Base-by-base conservation (phyloP, 2,329 filamentous ascomycete species). In the Sphaerulina populicola region DNA sequence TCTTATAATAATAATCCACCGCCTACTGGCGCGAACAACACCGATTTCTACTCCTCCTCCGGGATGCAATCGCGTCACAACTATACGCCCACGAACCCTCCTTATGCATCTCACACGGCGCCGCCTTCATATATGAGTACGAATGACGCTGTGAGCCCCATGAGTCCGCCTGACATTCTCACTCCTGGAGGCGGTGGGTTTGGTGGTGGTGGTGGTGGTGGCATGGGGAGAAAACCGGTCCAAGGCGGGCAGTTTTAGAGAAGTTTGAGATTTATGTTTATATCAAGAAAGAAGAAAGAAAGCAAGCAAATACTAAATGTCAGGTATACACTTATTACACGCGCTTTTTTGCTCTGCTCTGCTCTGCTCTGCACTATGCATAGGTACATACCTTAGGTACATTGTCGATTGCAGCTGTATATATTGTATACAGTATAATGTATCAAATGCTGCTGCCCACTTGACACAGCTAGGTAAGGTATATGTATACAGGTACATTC, bases 181-280 rank as follows among this genome's bases (percentile, higher is more conserved):
- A 51, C 51, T 9, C 50, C 40, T 9, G 51, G 18, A 18, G 18
- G 18, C 18, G 18, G 18, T 3, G 18, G 18, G 2, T 18, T 18
- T 18, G 18, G 18, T 18, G 18, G 18, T 18, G 18, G 18, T 18
- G 18, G 18, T 18, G 4, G 33, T 15, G 46, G 48, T 21, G 56
- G 52, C 37, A 39, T 58, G 35, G 56, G 54, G 23, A 61, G 66
- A 50, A 67, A 63, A 54, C 65, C 66, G 6, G 63, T 67, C 35
- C 60, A 63, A 39, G 65, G 65, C 18, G 61, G 53, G 65, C 23
- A 62, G 53, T 27, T 68, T 64, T 64, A 57, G 64, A 53, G 66
- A 68, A 50, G 50, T 68, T 10, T 67, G 52, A 31, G 4, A 18
- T 18, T 18, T 18, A 18, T 18, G 4, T 3, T 18, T 18, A 18